Percentiles rank a stretch among this genome's conserved stretches.
These are phyloP conservation scores for Rhizoclosmatium globosum DNA, from an alignment of 192 early-diverging fungal species.

Conservation along the genomic window DNA sequence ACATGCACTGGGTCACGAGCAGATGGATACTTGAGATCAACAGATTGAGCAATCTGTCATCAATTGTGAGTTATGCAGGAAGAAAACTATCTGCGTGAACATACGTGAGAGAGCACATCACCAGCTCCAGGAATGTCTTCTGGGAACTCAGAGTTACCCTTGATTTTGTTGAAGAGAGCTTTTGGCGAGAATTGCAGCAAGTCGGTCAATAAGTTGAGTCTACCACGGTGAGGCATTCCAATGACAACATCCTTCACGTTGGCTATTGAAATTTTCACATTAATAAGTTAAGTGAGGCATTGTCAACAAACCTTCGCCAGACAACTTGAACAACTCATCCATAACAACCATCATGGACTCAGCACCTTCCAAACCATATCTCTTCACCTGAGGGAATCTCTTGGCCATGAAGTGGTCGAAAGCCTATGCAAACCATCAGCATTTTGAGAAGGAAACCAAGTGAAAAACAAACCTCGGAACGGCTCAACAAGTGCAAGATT, in stretches of 20 bases:
- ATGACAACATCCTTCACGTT: slow-evolving; percentile 87
- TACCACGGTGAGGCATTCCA: slow-evolving; percentile 97
- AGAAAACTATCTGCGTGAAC: slow-evolving; percentile 19
- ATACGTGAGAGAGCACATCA: slow-evolving; percentile 91
- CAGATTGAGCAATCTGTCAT: slow-evolving; percentile 38
- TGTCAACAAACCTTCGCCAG: slow-evolving; percentile 58
- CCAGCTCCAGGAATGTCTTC: slow-evolving; percentile 78
- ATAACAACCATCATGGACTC: slow-evolving; percentile 94
- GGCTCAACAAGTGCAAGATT: slow-evolving; percentile 78
- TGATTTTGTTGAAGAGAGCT: slow-evolving; percentile 92
- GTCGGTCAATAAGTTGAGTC: slow-evolving; percentile 92
- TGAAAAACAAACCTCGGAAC: slow-evolving; percentile 68
- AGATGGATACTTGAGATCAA: slow-evolving; percentile 74
- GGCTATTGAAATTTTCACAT: slow-evolving; percentile 44
- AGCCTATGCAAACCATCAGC: slow-evolving; percentile 51
- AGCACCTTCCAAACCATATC: slow-evolving; percentile 96
- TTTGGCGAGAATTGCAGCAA: slow-evolving; percentile 81
- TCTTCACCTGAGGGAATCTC: slow-evolving; percentile 94
- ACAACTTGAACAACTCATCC: slow-evolving; percentile 83
- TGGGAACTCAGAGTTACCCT: slow-evolving; percentile 92
- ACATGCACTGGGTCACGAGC: slow-evolving; percentile 73
- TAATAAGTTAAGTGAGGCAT: slow-evolving; percentile 8
- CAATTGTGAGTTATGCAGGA: too few relatives aligned
- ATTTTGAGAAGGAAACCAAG: background rate
- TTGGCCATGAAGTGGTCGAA: slow-evolving; percentile 99